These are phyloP conservation scores for Phaffia tasmanica DNA, from an alignment of 768 basidiomycete species.

Conservation along the genomic window DNA sequence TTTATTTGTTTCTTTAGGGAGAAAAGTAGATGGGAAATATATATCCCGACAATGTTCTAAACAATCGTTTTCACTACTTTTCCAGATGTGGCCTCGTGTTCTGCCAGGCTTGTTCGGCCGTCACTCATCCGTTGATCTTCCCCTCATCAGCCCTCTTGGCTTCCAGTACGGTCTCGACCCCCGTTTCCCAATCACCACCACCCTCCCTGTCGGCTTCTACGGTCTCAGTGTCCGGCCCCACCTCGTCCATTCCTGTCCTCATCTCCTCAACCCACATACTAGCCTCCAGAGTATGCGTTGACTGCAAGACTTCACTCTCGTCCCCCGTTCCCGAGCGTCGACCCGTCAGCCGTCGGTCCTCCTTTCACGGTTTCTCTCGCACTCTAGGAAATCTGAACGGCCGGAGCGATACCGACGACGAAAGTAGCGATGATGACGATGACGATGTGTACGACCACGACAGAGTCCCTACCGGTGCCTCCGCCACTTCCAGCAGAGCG, in stretches of 20 bases:
- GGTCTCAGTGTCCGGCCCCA: not conserved
- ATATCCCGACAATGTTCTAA: not conserved
- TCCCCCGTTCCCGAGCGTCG: not conserved
- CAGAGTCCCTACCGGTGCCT: not conserved
- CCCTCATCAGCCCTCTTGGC: slow-evolving; percentile 3
- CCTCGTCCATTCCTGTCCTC: not conserved
- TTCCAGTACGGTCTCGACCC: slow-evolving; percentile 1
- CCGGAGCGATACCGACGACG: not conserved
- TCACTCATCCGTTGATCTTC: slow-evolving; percentile 15
- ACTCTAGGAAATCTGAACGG: not conserved
- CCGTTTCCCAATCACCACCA: not conserved
- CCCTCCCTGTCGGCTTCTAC: not conserved
- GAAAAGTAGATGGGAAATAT: too few relatives aligned
- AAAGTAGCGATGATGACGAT: not conserved
- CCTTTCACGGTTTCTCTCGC: not conserved
- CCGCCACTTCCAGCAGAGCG: not conserved
- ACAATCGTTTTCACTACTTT: not conserved
- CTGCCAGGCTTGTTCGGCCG: slow-evolving; percentile 6
- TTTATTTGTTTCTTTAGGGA: not conserved
- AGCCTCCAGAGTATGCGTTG: slow-evolving; percentile 1
- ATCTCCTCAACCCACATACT: not conserved
- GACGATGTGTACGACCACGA: not conserved
- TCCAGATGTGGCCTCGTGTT: slow-evolving; percentile 15
- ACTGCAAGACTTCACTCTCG: slow-evolving; percentile 5
- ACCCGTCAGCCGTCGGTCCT: not conserved